phyloP scores from a whole-genome alignment of 306 rosid genomes.

The Dalbergia cultrata region DNA sequence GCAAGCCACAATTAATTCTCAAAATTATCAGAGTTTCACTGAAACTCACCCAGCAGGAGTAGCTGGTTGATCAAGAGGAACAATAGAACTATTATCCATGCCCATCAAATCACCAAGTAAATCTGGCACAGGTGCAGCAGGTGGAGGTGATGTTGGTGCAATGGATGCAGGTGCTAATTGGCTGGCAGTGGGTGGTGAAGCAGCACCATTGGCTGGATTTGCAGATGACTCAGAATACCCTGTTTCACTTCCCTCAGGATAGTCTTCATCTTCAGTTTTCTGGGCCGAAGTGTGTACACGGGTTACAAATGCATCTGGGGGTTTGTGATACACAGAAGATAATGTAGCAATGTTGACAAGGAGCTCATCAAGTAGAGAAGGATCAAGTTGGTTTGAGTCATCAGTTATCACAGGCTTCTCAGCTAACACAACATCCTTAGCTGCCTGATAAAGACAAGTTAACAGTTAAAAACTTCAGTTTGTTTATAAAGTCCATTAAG shows the following conservation, averaged over 20 bases:
- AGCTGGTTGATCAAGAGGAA: conserved; percentile 80
- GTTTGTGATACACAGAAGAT: conserved; percentile 98
- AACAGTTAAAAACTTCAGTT: conserved; percentile 35
- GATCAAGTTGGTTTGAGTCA: conserved; percentile 91
- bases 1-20: conserved; percentile 4
- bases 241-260: conserved; percentile 82
- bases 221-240: conserved; percentile 80
- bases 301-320: conserved; percentile 96
- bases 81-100: conserved; percentile 80
- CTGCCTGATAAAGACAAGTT: conserved; percentile 76
- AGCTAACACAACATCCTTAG: conserved; percentile 98
- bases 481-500: conserved; percentile 31
- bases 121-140: conserved; percentile 83
- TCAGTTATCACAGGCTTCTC: conserved; percentile 98
- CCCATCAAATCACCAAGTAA: conserved; percentile 96
- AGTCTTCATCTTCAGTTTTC: conserved; percentile 89
- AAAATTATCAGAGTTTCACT: conserved; percentile 43
- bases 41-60: conserved; percentile 73
- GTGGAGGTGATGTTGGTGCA: conserved; percentile 60
- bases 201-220: conserved; percentile 62
- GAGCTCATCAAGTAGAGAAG: conserved; percentile 95
- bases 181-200: conserved; percentile 72
- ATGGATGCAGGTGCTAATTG: conserved; percentile 60
- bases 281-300: conserved; percentile 72
- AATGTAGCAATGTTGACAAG: conserved; percentile 96